These are phyloP conservation scores for Verticillium nubilum DNA, from an alignment of 2,329 filamentous ascomycete species.

Conservation along the genomic window DNA sequence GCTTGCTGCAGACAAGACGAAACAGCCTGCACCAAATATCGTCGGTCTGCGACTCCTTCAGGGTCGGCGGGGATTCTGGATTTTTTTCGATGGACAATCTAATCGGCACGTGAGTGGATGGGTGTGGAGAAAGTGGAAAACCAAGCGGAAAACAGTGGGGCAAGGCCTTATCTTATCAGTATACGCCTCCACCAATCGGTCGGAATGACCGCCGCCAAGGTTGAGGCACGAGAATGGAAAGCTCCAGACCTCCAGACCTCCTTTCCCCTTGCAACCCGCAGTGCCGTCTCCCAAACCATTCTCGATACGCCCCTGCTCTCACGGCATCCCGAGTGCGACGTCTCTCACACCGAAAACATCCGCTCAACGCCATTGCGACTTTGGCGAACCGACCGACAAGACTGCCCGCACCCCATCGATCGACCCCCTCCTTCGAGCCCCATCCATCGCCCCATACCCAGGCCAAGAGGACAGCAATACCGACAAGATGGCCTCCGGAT, in stretches of 20 bases:
- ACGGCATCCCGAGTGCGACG: neutral
- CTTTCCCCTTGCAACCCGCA: conserved; percentile 7
- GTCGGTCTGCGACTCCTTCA: neutral
- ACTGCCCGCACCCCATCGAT: conserved; percentile 1
- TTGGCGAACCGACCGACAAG: conserved; percentile 1
- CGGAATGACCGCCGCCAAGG: conserved; percentile 15
- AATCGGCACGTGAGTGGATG: conserved; percentile 4
- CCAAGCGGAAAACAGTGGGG: no score
- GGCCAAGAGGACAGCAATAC: conserved; percentile 2
- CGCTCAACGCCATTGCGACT: neutral
- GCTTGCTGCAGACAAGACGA: neutral
- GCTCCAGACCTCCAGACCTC: conserved; percentile 5
- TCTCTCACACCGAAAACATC: neutral
- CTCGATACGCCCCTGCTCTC: neutral
- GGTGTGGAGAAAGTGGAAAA: neutral
- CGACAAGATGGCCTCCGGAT: conserved; percentile 69
- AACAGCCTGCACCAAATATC: neutral
- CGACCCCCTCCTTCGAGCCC: conserved; percentile 6
- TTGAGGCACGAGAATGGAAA: conserved; percentile 3
- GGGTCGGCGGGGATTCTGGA: neutral
- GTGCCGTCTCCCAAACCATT: neutral
- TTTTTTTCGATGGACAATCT: neutral
- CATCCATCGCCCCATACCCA: conserved; percentile 11
- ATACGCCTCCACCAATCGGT: neutral
- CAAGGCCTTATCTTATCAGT: neutral